phyloP scores from a whole-genome alignment of 2,329 filamentous ascomycete genomes.

The Fusarium pseudonygamai region DNA sequence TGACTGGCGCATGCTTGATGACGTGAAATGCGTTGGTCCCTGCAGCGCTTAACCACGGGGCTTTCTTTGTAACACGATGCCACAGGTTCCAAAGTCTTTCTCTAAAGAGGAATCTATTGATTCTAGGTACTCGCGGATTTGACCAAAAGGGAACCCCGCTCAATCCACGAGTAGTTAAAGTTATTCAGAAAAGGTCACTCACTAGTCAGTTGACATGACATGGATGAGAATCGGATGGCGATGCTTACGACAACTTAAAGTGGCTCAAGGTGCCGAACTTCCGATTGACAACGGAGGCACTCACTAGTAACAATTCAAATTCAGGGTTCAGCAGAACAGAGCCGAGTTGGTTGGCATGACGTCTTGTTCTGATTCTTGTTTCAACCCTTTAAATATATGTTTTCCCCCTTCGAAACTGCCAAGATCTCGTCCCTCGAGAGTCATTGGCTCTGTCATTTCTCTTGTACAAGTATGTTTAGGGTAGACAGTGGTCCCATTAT shows the following conservation, averaged over 20 bases:
- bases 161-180: too few relatives aligned
- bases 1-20: not conserved
- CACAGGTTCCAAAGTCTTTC: not conserved
- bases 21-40: conserved; percentile 6
- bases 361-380: not conserved
- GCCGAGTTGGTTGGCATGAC: not conserved
- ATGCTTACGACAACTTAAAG: conserved; percentile 25
- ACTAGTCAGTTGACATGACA: not conserved
- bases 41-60: not conserved
- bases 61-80: not conserved
- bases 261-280: conserved; percentile 27
- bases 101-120: not conserved
- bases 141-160: too few relatives aligned
- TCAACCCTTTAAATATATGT: not conserved
- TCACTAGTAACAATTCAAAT: not conserved
- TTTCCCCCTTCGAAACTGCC: not conserved
- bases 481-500: not conserved
- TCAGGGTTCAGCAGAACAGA: not conserved
- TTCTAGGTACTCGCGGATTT: too few relatives aligned
- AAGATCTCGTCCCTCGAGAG: not conserved
- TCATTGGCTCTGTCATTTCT: not conserved
- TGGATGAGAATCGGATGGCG: not conserved
- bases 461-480: not conserved
- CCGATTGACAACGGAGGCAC: conserved; percentile 5
- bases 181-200: not conserved